Evolutionary conservation across 176 grass and related monocot species (phyloP).

Genomic region (Metroxylon sagu): DNA sequence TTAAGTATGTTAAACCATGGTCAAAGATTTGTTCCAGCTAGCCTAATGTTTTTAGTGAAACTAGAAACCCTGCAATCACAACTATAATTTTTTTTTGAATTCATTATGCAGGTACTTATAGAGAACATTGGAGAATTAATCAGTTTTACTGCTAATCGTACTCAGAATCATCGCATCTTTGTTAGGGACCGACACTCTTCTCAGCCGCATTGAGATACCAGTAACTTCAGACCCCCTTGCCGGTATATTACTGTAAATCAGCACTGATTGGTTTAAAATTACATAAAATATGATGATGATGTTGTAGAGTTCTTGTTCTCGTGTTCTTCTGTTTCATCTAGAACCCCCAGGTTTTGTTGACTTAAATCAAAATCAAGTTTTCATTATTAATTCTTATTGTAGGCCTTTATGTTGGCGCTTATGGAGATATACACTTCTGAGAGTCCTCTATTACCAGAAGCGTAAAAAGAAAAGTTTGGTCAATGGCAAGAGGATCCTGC

Average conservation of each 20-base stretch:
- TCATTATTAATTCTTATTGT: background rate
- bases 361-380: too few species aligned
- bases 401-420: constrained; percentile 74
- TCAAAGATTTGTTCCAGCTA: too few species aligned
- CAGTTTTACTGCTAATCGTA: constrained; percentile 45
- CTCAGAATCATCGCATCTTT: constrained; percentile 26
- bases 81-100: background rate
- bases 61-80: too few species aligned
- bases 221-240: constrained; percentile 71
- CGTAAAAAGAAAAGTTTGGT: constrained; percentile 87
- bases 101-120: constrained; percentile 43
- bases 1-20: too few species aligned
- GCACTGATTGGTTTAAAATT: background rate
- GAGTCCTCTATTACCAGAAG: constrained; percentile 72
- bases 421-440: constrained; percentile 63
- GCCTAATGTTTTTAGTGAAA: too few species aligned
- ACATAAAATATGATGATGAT: background rate
- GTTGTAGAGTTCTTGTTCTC: background rate
- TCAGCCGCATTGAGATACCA: constrained; percentile 60
- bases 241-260: constrained; percentile 28
- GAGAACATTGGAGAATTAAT: constrained; percentile 49
- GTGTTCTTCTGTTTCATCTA: too few species aligned
- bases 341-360: too few species aligned
- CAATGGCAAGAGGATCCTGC: constrained; percentile 69
- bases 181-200: constrained; percentile 58